Percentiles rank a stretch among this genome's conserved stretches.
Evolutionary conservation across 352 stramenopile species (phyloP).

Genomic region (Phytopythium boreale): DNA sequence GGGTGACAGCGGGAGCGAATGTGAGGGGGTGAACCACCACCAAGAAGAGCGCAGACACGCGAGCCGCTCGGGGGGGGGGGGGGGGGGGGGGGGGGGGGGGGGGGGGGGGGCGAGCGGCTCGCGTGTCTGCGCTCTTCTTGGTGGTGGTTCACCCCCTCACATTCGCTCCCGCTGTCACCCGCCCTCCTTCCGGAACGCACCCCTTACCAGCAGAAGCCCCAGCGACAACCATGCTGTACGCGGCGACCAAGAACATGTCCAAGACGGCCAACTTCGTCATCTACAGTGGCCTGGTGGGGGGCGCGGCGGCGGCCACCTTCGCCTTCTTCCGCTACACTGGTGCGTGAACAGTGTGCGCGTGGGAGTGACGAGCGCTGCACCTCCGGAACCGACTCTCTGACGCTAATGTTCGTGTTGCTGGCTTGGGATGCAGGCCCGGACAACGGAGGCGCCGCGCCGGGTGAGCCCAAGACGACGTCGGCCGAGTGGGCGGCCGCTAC

Average conservation of each 20-base stretch:
- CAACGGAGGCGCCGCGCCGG: slow-evolving; percentile 44
- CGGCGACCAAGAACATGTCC: slow-evolving; percentile 62
- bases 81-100: no score
- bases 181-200: not conserved
- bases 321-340: slow-evolving; percentile 61
- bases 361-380: not conserved
- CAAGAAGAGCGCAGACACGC: slow-evolving; percentile 1
- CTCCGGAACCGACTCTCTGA: not conserved
- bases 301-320: slow-evolving; percentile 42
- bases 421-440: slow-evolving; percentile 42
- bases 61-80: no score
- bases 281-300: slow-evolving; percentile 35
- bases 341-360: slow-evolving; percentile 17
- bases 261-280: slow-evolving; percentile 56
- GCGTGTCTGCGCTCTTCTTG: slow-evolving; percentile 1
- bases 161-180: slow-evolving; percentile 16
- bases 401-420: not conserved
- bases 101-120: no score
- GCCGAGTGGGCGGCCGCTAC: slow-evolving; percentile 73
- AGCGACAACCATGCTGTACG: slow-evolving; percentile 51
- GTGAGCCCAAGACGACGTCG: slow-evolving; percentile 66
- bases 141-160: slow-evolving; percentile 9
- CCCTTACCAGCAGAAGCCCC: not conserved
- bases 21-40: slow-evolving; percentile 9
- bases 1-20: slow-evolving; percentile 16